Percentiles rank a stretch among this genome's conserved stretches.
Evolutionary conservation across 2,329 filamentous ascomycete genomes (phyloP).

Genomic region (Acephala macrosclerotiorum): DNA sequence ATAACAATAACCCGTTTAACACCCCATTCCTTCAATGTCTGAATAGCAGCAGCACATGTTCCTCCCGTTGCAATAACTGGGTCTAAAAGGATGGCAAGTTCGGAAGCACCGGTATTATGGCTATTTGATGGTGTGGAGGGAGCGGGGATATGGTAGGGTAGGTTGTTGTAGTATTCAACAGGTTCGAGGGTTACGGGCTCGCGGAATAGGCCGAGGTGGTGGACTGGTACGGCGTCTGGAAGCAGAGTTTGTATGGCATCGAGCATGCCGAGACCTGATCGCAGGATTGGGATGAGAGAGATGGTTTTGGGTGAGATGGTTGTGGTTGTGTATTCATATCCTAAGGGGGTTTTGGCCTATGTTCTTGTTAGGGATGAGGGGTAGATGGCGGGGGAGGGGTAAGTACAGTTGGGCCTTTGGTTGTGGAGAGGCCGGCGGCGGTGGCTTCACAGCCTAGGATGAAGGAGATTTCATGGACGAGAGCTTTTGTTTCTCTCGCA

Average conservation of each 20-base stretch:
- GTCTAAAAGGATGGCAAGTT: slow-evolving; percentile 85
- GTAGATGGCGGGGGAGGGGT: slow-evolving; percentile 16
- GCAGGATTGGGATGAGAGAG: slow-evolving; percentile 89
- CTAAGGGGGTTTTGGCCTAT: slow-evolving; percentile 80
- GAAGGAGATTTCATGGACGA: slow-evolving; percentile 86
- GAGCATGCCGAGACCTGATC: slow-evolving; percentile 90
- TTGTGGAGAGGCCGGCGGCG: slow-evolving; percentile 63
- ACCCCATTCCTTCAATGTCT: slow-evolving; percentile 90
- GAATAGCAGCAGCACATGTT: slow-evolving; percentile 88
- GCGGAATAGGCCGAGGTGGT: slow-evolving; percentile 94
- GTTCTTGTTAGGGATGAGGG: neutral
- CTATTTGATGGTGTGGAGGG: slow-evolving; percentile 48
- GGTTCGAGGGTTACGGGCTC: slow-evolving; percentile 86
- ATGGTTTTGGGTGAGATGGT: slow-evolving; percentile 68
- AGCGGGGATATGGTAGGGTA: slow-evolving; percentile 72
- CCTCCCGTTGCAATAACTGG: slow-evolving; percentile 94
- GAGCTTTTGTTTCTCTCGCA: slow-evolving; percentile 77
- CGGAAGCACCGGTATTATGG: slow-evolving; percentile 50
- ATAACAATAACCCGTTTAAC: slow-evolving; percentile 82
- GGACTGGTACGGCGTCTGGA: slow-evolving; percentile 79
- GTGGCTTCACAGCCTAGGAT: slow-evolving; percentile 87
- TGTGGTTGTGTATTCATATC: slow-evolving; percentile 74
- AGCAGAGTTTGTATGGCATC: slow-evolving; percentile 87
- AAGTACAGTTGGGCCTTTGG: slow-evolving; percentile 67
- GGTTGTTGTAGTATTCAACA: slow-evolving; percentile 98